Base-by-base conservation (phyloP, 225 moss, liverwort and hornwort genomes). In the Physcomitrellopsis africana region DNA sequence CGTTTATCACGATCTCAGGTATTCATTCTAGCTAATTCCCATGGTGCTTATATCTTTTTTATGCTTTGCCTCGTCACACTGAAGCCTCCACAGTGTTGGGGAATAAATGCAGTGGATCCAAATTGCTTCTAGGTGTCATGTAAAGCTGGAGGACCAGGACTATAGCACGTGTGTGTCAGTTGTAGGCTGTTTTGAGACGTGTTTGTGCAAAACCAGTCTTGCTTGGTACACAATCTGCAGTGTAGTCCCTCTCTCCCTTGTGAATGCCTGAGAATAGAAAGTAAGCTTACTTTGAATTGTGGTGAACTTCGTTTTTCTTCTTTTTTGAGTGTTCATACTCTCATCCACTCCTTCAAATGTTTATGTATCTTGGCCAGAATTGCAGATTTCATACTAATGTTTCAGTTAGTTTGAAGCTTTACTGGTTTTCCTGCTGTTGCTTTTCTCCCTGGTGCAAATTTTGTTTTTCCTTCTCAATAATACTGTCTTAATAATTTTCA, bases 1-100 rank as follows among this genome's bases (percentile, higher is more conserved):
- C 93, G 94, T 49, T 82, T 99, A 19, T 93, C 97, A 70, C 91
- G 86, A 75, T 99, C 97, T 53, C 85, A 99, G 95, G 97, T 95
- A 68, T 60, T 42, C 26, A 51, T 46, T 43, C 10, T 22, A 32
- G 60, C 51, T 51, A 43, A 6, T 18, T 57, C 23, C 11, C 11
- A 32, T 53, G 20, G 63, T 24, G n/a, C 60, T 67, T 66, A 48
- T 54, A 44, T 57, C 68, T 63, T 47, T 49, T 49, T 11, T 11
- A 11, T 49, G 3, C 1, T 29, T 12, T 3, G 13, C 29, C 51
- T 51, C 32, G 32, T 37, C 32, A 37, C 32, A 5, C 32, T 37
- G 32, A 37, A 37, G 5, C 7, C 32, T 37, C 32, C 7, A 37
- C 32, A 37, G 5, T 2, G 32, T 37, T 7, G 32, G 32, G 29